Evolutionary conservation across 345 rosid genomes (phyloP).

Genomic region (Citrus australasica): DNA sequence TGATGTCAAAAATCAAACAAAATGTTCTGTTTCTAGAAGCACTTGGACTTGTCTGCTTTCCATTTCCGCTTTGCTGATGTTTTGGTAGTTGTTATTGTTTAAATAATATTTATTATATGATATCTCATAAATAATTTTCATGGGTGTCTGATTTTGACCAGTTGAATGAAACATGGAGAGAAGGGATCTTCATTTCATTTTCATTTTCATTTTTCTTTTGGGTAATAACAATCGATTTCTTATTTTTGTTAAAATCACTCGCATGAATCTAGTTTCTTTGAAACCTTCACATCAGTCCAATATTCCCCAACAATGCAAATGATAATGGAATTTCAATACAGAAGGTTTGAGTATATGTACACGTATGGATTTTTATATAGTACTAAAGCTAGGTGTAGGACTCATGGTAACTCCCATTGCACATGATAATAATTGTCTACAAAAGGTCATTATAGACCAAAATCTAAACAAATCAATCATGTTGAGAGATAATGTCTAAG

Average conservation of each 20-base stretch:
- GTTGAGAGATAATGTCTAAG: no score
- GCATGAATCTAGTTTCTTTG: not conserved
- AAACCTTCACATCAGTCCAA: not conserved
- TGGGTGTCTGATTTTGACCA: not conserved
- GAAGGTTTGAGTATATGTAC: no score
- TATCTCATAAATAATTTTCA: not conserved
- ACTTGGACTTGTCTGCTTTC: not conserved
- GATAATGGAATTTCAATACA: not conserved
- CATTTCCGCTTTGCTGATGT: not conserved
- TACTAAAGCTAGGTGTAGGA: no score
- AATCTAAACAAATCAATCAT: no score
- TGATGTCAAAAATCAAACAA: not conserved
- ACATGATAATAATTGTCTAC: no score
- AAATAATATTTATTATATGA: no score
- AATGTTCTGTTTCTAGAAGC: not conserved
- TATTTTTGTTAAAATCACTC: not conserved
- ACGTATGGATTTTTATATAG: no score
- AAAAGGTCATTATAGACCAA: no score
- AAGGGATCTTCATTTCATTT: no score
- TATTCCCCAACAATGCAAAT: not conserved
- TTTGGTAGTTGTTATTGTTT: not conserved
- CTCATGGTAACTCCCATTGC: no score
- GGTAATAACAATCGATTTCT: not conserved
- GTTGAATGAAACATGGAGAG: not conserved
- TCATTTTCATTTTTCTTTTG: not conserved